A percentile compares a stretch with the other conserved stretches of the same genome.
Conservation (phyloP, 768 basidiomycete genomes). For the Rhodocollybia butyracea region DNA sequence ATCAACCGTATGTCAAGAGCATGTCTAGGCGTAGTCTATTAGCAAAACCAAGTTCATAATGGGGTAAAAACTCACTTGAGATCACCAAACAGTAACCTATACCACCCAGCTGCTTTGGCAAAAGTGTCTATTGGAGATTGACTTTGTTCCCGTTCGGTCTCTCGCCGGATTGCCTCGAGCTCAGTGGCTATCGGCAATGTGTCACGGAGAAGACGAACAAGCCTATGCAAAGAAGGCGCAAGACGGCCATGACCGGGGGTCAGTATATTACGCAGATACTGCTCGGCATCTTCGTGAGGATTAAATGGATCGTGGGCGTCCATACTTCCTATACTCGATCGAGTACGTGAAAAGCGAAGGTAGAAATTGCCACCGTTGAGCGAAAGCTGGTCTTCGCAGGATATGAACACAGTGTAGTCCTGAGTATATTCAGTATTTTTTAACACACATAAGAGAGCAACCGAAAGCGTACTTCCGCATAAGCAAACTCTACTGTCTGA, state of each 20-base stretch:
- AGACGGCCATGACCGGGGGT: conserved; percentile 63
- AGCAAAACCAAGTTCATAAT: neutral
- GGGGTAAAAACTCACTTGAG: conserved; percentile 41
- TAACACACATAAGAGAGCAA: neutral
- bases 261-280: conserved; percentile 68
- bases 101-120: conserved; percentile 82
- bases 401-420: conserved; percentile 78
- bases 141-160: conserved; percentile 26
- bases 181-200: conserved; percentile 77
- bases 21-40: conserved; percentile 40
- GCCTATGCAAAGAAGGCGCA: conserved; percentile 58
- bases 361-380: conserved; percentile 68
- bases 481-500: conserved; percentile 88
- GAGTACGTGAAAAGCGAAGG: conserved; percentile 63
- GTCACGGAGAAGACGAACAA: conserved; percentile 68
- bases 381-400: conserved; percentile 73
- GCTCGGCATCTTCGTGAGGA: conserved; percentile 79
- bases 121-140: conserved; percentile 54
- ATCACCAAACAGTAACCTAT: conserved; percentile 68
- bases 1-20: conserved; percentile 80
- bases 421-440: conserved; percentile 19
- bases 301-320: conserved; percentile 40
- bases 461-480: conserved; percentile 47
- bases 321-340: conserved; percentile 16
- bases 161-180: conserved; percentile 51